phyloP scores from a whole-genome alignment of 495 filamentous ascomycete genomes.

The Aspergillus sclerotioniger region DNA sequence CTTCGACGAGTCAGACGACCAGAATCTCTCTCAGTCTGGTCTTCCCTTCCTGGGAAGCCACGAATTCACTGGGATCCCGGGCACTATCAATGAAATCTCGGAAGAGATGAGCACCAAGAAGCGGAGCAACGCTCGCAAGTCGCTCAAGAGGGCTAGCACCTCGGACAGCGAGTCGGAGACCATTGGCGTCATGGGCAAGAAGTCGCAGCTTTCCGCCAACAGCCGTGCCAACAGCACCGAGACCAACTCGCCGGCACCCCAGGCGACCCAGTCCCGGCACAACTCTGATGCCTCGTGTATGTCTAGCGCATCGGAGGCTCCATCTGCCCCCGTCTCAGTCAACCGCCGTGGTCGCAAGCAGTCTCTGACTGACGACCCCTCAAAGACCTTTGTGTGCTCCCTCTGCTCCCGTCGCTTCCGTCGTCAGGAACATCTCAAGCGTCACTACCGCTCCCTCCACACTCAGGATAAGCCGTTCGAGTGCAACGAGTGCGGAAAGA shows the following conservation, averaged over 20 bases:
- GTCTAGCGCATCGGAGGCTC: constrained; percentile 33
- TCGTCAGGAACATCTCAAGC: constrained; percentile 97
- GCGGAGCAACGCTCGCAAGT: constrained; percentile 43
- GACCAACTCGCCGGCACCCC: constrained; percentile 12
- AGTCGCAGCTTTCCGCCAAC: constrained; percentile 25
- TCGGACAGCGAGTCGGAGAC: constrained; percentile 27
- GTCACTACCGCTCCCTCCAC: constrained; percentile 97
- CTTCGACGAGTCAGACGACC: constrained; percentile 73
- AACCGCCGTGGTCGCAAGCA: constrained; percentile 98
- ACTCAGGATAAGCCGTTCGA: constrained; percentile 98
- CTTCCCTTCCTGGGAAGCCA: constrained; percentile 41
- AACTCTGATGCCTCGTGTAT: constrained; percentile 16
- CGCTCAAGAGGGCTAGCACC: constrained; percentile 49
- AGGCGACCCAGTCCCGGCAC: constrained; percentile 18
- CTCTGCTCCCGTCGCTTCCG: constrained; percentile 96
- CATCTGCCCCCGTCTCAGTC: constrained; percentile 58
- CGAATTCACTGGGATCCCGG: constrained; percentile 28
- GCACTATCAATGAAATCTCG: constrained; percentile 26
- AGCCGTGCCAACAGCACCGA: constrained; percentile 8
- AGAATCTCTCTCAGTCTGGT: constrained; percentile 54
- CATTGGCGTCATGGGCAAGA: constrained; percentile 19
- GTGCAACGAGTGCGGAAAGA: constrained; percentile 96
- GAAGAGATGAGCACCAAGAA: constrained; percentile 62
- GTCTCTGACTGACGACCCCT: constrained; percentile 95
- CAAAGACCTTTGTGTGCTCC: constrained; percentile 96